Conservation (phyloP, 495 filamentous ascomycete genomes). For the Neurospora sp. region DNA sequence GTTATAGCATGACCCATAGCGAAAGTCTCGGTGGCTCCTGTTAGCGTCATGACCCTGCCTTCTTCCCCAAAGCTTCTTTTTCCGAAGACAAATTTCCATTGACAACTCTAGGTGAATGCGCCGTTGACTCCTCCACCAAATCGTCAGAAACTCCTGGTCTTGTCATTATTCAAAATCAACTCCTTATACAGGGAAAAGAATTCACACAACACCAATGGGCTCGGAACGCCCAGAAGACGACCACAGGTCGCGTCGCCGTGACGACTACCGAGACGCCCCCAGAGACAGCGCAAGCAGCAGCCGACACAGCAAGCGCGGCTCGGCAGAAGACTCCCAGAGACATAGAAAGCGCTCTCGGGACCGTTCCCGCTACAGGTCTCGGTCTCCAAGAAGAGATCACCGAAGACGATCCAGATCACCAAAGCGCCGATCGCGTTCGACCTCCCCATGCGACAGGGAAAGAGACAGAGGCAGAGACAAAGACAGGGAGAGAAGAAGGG, state of each 20-base stretch:
- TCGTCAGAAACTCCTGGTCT: too few species aligned
- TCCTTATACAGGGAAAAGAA: not conserved
- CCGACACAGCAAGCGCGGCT: conserved; percentile 3
- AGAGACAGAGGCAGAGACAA: conserved; percentile 8
- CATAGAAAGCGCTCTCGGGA: conserved; percentile 12
- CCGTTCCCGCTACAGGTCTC: conserved; percentile 10
- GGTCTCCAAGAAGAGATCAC: conserved; percentile 20
- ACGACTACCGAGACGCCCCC: conserved; percentile 4
- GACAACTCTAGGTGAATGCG: not conserved
- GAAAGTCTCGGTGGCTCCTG: not conserved
- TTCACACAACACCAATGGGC: conserved; percentile 9
- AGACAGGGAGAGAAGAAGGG: conserved; percentile 6
- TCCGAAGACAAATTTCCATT: not conserved
- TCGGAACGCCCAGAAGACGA: conserved; percentile 5
- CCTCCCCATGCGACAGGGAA: conserved; percentile 5
- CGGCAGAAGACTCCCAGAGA: conserved; percentile 13
- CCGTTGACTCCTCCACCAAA: not conserved
- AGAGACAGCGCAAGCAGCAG: not conserved
- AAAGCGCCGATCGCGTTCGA: conserved; percentile 23
- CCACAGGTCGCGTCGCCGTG: conserved; percentile 10
- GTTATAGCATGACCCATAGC: not conserved
- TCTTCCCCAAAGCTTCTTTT: not conserved
- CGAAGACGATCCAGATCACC: conserved; percentile 30
- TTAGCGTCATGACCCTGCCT: not conserved
- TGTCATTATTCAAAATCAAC: not conserved